phyloP scores from a whole-genome alignment of 1,284 basidiomycete genomes.

The Mycena citricolor region DNA sequence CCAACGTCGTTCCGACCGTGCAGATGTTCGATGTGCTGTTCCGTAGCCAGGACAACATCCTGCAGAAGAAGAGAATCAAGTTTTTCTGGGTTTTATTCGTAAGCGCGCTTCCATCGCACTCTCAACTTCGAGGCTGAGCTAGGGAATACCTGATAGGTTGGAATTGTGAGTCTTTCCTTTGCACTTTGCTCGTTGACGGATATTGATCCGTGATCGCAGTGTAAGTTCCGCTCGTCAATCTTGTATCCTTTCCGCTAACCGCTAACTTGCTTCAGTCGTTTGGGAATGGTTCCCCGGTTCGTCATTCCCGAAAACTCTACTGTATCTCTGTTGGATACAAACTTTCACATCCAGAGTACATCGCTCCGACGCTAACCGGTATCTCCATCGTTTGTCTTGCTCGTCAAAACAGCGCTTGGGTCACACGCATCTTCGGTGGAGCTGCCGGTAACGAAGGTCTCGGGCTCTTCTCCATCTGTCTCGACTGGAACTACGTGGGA shows the following conservation, averaged over 20 bases:
- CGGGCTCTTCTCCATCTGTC: slow-evolving; percentile 48
- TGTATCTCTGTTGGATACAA: slow-evolving; percentile 25
- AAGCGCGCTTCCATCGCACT: too few relatives aligned
- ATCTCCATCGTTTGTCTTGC: slow-evolving; percentile 61
- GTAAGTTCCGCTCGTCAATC: too few relatives aligned
- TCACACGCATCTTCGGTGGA: slow-evolving; percentile 29
- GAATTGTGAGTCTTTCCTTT: too few relatives aligned
- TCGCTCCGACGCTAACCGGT: slow-evolving; percentile 47
- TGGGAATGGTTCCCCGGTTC: slow-evolving; percentile 51
- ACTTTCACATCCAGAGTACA: slow-evolving; percentile 23
- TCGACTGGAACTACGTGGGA: slow-evolving; percentile 58
- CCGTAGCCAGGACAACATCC: slow-evolving; percentile 43
- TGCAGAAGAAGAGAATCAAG: slow-evolving; percentile 52
- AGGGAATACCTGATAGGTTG: too few relatives aligned
- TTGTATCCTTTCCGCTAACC: too few relatives aligned
- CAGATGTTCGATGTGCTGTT: slow-evolving; percentile 46
- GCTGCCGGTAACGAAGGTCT: slow-evolving; percentile 47
- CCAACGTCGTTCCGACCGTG: slow-evolving; percentile 34
- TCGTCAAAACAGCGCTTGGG: slow-evolving; percentile 48
- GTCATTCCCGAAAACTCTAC: slow-evolving; percentile 30
- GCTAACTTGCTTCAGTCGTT: slow-evolving; percentile 39
- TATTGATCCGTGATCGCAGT: slow-evolving; percentile 9
- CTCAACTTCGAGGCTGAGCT: too few relatives aligned
- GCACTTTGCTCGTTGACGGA: too few relatives aligned
- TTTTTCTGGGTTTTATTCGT: slow-evolving; percentile 57